Percentiles rank a stretch among this genome's conserved stretches.
These are phyloP conservation scores for Pseudisothecium myosuroides DNA, from an alignment of 225 moss, liverwort and hornwort species.

Conservation along the genomic window DNA sequence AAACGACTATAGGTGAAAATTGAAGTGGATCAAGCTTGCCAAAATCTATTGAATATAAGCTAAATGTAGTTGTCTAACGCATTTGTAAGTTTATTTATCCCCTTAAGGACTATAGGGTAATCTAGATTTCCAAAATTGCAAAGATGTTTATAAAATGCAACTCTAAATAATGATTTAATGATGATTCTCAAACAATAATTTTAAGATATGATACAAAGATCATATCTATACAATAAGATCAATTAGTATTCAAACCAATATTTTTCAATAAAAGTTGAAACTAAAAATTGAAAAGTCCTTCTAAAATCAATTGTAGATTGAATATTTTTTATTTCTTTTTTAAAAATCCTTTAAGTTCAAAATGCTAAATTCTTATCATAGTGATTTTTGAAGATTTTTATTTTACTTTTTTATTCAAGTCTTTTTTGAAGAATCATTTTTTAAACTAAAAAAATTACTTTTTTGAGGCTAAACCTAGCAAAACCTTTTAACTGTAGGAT, in stretches of 20 bases:
- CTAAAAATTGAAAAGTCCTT: neutral
- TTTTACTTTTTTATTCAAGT: no score
- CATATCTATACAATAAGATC: accelerated
- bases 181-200: neutral
- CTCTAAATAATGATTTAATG: neutral
- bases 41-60: neutral
- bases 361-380: neutral
- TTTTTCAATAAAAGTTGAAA: neutral
- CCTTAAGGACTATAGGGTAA: neutral
- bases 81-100: neutral
- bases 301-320: neutral
- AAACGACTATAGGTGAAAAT: neutral
- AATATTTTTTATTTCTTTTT: neutral
- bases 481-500: neutral
- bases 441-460: accelerated
- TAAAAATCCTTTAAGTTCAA: neutral
- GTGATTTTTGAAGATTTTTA: no score
- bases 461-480: accelerated
- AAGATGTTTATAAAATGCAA: neutral
- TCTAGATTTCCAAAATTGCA: neutral
- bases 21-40: neutral
- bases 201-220: neutral
- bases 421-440: neutral
- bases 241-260: neutral
- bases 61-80: neutral